Conservation (phyloP, 306 rosid genomes). For the Begonia loranthoides region DNA sequence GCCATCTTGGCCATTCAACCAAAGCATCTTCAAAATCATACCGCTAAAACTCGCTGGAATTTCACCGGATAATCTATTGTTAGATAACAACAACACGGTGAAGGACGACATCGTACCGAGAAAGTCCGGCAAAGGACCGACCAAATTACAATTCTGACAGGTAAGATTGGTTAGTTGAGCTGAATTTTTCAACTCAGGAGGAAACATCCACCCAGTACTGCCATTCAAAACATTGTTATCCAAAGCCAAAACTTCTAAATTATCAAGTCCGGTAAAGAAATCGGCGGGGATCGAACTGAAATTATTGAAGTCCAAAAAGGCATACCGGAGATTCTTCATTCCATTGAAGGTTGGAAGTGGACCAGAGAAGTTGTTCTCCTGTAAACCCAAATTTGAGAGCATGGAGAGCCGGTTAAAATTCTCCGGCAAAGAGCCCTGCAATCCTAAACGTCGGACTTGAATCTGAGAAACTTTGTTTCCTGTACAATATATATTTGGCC, state of each 20-base stretch:
- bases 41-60: constrained; percentile 19
- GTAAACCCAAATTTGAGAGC: constrained; percentile 37
- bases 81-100: constrained; percentile 25
- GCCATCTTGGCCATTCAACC: constrained; percentile 41
- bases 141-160: constrained; percentile 33
- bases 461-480: constrained; percentile 29
- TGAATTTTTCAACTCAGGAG: constrained; percentile 17
- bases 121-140: constrained; percentile 33
- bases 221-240: constrained; percentile 34
- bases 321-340: constrained; percentile 15
- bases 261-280: constrained; percentile 28
- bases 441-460: constrained; percentile 29
- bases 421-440: constrained; percentile 31
- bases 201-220: constrained; percentile 31
- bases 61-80: constrained; percentile 26
- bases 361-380: constrained; percentile 31
- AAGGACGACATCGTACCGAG: constrained; percentile 29
- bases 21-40: constrained; percentile 25
- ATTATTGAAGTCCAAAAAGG: constrained; percentile 27
- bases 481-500: constrained; percentile 31
- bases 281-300: constrained; percentile 36
- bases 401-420: constrained; percentile 27
- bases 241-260: constrained; percentile 35
- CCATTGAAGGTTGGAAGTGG: constrained; percentile 37
- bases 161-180: constrained; percentile 29